Percentiles rank a stretch among this genome's conserved stretches.
phyloP scores from a whole-genome alignment of 177 flowering plant genomes.

The Vitis hybrid region DNA sequence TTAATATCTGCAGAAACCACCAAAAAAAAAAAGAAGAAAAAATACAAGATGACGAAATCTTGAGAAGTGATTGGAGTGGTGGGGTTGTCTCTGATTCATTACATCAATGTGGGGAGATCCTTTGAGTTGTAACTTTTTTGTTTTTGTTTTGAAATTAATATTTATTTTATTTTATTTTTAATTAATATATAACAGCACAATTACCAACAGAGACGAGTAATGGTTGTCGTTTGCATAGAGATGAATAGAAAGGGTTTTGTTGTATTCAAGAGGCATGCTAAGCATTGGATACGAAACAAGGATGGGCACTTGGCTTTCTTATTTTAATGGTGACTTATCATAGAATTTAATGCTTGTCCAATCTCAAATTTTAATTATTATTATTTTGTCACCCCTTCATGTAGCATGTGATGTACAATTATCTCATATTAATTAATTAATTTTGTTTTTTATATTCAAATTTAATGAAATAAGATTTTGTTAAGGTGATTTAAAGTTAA shows the following conservation, averaged over 20 bases:
- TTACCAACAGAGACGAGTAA: conserved; percentile 13
- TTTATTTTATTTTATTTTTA: background rate
- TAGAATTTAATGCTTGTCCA: too few relatives aligned
- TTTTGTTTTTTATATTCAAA: too few relatives aligned
- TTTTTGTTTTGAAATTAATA: background rate
- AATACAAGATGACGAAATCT: background rate
- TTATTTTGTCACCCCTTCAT: too few relatives aligned
- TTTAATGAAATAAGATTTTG: too few relatives aligned
- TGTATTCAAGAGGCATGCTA: conserved; percentile 2
- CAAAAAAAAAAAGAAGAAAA: background rate
- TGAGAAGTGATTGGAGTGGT: conserved; percentile 1
- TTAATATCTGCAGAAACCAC: background rate
- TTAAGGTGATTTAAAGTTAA: too few relatives aligned
- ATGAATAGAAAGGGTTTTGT: background rate
- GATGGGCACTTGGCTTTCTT: too few relatives aligned
- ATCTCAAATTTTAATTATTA: too few relatives aligned
- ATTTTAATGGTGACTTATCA: too few relatives aligned
- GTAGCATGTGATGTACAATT: too few relatives aligned
- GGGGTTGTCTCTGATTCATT: background rate
- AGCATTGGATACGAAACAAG: background rate
- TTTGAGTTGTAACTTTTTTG: conserved; percentile 10
- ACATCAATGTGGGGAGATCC: background rate
- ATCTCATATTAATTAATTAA: too few relatives aligned
- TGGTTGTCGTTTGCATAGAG: conserved; percentile 10
- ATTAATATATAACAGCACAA: conserved; percentile 5